phyloP scores from a whole-genome alignment of 805 yeast genomes.

The Torulaspora indica region DNA sequence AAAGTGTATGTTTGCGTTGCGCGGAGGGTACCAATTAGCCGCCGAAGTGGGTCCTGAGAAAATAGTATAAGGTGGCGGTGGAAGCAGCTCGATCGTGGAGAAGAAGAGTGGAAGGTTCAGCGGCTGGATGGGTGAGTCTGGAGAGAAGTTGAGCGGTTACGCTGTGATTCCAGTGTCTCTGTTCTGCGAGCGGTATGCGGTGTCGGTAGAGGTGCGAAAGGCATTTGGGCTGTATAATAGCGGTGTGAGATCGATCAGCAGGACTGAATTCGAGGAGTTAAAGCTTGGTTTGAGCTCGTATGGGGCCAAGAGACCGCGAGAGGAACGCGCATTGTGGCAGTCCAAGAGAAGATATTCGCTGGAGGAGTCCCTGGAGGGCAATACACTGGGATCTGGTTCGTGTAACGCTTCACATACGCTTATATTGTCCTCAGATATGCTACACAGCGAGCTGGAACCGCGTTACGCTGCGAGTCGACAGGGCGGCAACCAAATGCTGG shows the following conservation, averaged over 20 bases:
- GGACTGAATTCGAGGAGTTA: slow-evolving; percentile 8
- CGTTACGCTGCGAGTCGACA: too few species aligned
- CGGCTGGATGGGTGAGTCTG: neutral
- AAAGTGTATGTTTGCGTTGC: neutral
- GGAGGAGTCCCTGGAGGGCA: slow-evolving; percentile 10
- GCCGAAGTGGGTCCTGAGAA: neutral
- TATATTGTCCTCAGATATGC: neutral
- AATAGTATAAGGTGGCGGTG: neutral
- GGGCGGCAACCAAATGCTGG: slow-evolving; percentile 1
- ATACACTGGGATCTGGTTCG: slow-evolving; percentile 5
- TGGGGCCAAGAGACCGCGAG: neutral
- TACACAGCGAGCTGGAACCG: slow-evolving; percentile 2
- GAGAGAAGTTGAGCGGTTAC: neutral
- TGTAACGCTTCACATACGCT: neutral
- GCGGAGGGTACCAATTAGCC: neutral
- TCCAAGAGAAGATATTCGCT: neutral
- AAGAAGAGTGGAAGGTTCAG: neutral
- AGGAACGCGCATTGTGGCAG: slow-evolving; percentile 1
- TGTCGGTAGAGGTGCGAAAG: slow-evolving; percentile 4
- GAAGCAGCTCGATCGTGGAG: neutral
- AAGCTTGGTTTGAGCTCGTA: neutral
- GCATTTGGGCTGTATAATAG: slow-evolving; percentile 12
- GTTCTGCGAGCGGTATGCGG: slow-evolving; percentile 9
- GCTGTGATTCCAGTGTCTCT: slow-evolving; percentile 9
- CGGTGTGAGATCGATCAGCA: slow-evolving; percentile 6